Base-by-base conservation (phyloP, 164 flowering plant species). In the Umbilicus rupestris region DNA sequence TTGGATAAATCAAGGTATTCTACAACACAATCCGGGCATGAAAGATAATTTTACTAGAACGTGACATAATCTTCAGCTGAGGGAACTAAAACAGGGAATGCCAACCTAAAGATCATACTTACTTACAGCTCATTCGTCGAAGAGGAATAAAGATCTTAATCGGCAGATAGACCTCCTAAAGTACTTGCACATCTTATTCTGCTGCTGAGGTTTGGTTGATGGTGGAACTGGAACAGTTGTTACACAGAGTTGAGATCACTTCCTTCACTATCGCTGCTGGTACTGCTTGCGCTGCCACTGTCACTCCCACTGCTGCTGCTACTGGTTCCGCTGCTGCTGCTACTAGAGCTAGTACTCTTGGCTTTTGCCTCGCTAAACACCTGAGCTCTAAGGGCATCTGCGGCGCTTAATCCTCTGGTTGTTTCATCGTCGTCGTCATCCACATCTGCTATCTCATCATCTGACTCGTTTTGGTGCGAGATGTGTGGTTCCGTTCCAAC, bases 351-450 rank as follows among this genome's bases (percentile, higher is more conserved):
- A 3, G 89, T 80, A 65, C 68, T 79, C 44, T 73, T 78, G 8
- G 72, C 80, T 49, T 73, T 72, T 63, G 46, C 90, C 67, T 71
- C 85, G 30, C 86, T 84, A 75, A 82, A 78, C 39, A 85, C 86
- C 72, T 89, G 95, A 7, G 93, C 92, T 71, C 89, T 79, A n/a
- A 92, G 84, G 30, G 91, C 90, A 73, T 88, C 96, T 24, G 93
- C 96, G 30, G 95, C 91, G 77, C 84, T 90, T 0, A 74, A 86
- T 2, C 86, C 88, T 68, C 80, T 85, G 10, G 78, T 81, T 19
- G 62, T 78, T 64, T 84, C 92, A 64, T 84, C 96, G 64, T 89
- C 84, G 11, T 72, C 84, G 76, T 68, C 84, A 77, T 88, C 98
- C 60, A 89, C 89, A 73, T 89, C 95, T 57, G 95, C 96, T 69